Percentiles rank a stretch among this genome's conserved stretches.
Evolutionary conservation across 371 early-diverging fungal species (phyloP).

Genomic region (Lichtheimia ornata): DNA sequence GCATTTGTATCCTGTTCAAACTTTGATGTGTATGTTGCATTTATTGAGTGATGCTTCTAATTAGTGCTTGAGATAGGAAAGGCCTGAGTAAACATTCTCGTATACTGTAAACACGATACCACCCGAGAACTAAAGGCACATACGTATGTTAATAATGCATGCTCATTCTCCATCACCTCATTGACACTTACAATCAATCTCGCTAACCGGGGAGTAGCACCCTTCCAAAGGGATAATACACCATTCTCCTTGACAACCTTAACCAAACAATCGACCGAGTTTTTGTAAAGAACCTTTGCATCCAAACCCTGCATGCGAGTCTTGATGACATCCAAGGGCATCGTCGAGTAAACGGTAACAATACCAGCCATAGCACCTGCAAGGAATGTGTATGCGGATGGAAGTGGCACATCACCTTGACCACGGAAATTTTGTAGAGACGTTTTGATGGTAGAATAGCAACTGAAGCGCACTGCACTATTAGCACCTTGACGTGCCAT

Average conservation of each 20-base stretch:
- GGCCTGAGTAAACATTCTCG: constrained; percentile 67
- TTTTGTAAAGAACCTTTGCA: constrained; percentile 68
- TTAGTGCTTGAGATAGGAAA: constrained; percentile 20
- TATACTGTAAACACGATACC: constrained; percentile 93
- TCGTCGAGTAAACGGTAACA: constrained; percentile 90
- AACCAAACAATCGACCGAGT: constrained; percentile 73
- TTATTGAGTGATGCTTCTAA: not conserved
- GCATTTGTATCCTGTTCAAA: constrained; percentile 10
- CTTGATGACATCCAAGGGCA: constrained; percentile 95
- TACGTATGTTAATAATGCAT: not conserved
- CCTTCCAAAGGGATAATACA: constrained; percentile 86
- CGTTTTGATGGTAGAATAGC: constrained; percentile 80
- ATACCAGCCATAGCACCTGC: constrained; percentile 86
- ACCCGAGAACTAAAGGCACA: constrained; percentile 74
- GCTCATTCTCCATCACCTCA: not conserved
- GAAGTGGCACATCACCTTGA: constrained; percentile 52
- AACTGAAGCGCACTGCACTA: constrained; percentile 86
- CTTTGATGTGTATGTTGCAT: not conserved
- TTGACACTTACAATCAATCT: constrained; percentile 75
- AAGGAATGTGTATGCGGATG: constrained; percentile 68
- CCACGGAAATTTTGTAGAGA: constrained; percentile 43
- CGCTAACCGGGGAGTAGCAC: constrained; percentile 87
- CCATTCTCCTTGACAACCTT: constrained; percentile 78
- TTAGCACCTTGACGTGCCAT: constrained; percentile 93
- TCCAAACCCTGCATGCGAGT: constrained; percentile 89